Base-by-base conservation (phyloP, 1,284 basidiomycete species). In the Rhodotorula sp. region DNA sequence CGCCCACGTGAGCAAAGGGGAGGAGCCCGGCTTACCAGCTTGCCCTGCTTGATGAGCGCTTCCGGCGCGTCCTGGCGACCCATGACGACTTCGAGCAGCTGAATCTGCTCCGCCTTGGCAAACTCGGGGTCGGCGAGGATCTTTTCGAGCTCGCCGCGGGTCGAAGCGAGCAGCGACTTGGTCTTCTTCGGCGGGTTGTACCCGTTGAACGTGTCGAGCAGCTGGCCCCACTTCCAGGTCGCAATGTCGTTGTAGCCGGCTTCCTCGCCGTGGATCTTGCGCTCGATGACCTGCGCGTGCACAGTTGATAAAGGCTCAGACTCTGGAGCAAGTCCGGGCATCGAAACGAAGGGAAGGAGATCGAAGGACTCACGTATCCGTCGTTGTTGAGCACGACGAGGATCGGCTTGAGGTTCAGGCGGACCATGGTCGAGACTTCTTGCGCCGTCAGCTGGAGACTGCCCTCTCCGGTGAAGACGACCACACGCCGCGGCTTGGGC, bases 311-410 rank as follows among this genome's bases (percentile, higher is more conserved):
- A 14, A 8, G 7, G 49, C 17, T 53, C 51, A 22, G 51, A 29
- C 33, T n/a, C 7, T 1, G n/a, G 3, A 24, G n/a, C 7, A 7
- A 22, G 8, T 18, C 3, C 10, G 15, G 20, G 14, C 7, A 20
- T n/a, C 37, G 24, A 18, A 54, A 20, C n/a, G 7, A 58, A 56
- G 42, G 17, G 4, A 45, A 44, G n/a, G 26, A 29, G 53, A n/a
- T n/a, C n/a, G 51, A 8, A 24, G 5, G 20, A 62, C 68, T 44
- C 24, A 72, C 65, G 80, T 93, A 94, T 0, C 94, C 94, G 64
- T 87, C 87, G 81, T 96, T 95, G 84, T 94, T 93, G 68, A 96
- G 83, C 22, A 97, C 84, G 80, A 93, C 92, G 63, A 93, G 83
- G 78, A 91, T 91, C 4, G 91, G 91, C 66, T 84, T 88, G 46